Evolutionary conservation across 2,329 filamentous ascomycete species (phyloP), one percentile per base, ranked within the genome.

Genomic region (Arthrobotrys sinensis): DNA sequence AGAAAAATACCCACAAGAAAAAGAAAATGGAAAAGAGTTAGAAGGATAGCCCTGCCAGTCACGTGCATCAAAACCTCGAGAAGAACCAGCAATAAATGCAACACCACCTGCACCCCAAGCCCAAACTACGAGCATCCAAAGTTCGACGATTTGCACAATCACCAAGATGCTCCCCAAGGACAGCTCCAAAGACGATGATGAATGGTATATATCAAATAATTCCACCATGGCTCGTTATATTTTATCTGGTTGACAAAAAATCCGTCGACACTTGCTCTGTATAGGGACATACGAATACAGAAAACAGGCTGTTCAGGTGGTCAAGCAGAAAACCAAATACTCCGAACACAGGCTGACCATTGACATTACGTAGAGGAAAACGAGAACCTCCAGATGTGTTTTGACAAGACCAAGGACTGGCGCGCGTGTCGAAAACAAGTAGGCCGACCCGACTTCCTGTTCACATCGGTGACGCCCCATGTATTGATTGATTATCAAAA

Each of bases 281-380:
- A 24, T 50, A 77, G 73, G 73, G 67, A 70, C 14, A 24, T 46
- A 46, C 66, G 73, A 40, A 77, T 77, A 52, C 24, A 67, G 36
- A 70, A 66, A 62, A 66, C 73, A 3, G 73, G 73, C 14, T 77
- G 73, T 38, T 70, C 73, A 53, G 40, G 73, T 77, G 43, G 24
- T 28, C 4, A 28, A 2, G 24, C 24, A 28, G 24, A 28, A 2
- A 19, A n/a, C 28, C 11, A 50, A 63, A n/a, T n/a, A 11, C 16
- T 32, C 36, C 24, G 10, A 4, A 34, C 45, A 45, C 14, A 4
- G 5, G 52, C 53, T 68, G 46, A 75, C 32, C 8, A 11, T 57
- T 21, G 3, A 14, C 24, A 4, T 28, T 28, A 28, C 28, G 6
- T 32, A 77, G 73, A n/a, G 40, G 73, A 70, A 46, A 70, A 77